phyloP scores from a whole-genome alignment of 495 filamentous ascomycete species.

The Pyrenula massariospora region DNA sequence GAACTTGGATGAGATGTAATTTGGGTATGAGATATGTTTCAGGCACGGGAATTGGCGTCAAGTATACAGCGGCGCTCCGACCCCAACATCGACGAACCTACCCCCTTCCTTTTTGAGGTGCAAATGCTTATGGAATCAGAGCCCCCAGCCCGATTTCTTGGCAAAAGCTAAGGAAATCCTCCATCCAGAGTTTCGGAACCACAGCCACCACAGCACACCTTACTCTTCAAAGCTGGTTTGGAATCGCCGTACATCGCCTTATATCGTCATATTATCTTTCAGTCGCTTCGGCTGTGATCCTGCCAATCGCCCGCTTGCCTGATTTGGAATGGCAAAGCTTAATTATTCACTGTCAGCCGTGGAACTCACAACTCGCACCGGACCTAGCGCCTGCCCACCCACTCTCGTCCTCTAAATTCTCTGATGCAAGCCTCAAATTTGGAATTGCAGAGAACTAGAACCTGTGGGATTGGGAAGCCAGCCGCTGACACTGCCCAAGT shows the following conservation, averaged over 20 bases:
- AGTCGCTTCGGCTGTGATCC: too few species aligned
- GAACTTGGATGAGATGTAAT: too few species aligned
- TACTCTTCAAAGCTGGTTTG: too few species aligned
- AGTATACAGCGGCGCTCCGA: neutral
- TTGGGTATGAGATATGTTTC: too few species aligned
- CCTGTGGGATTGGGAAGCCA: neutral
- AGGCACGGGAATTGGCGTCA: too few species aligned
- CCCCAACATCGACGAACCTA: neutral
- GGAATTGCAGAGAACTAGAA: neutral
- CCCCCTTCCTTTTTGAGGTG: neutral
- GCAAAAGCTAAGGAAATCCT: neutral
- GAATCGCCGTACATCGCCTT: too few species aligned
- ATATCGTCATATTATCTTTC: too few species aligned
- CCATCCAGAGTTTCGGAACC: too few species aligned
- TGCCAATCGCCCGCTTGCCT: neutral
- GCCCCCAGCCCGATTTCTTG: too few species aligned
- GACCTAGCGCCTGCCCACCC: neutral
- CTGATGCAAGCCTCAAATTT: neutral
- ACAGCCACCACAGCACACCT: too few species aligned
- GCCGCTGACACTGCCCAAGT: neutral
- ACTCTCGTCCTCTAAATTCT: neutral
- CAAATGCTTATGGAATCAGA: neutral
- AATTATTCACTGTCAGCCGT: neutral
- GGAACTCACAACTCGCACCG: neutral
- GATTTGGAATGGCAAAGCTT: neutral